Conservation (phyloP, 768 basidiomycete genomes). For the Lactarius hengduanensis region DNA sequence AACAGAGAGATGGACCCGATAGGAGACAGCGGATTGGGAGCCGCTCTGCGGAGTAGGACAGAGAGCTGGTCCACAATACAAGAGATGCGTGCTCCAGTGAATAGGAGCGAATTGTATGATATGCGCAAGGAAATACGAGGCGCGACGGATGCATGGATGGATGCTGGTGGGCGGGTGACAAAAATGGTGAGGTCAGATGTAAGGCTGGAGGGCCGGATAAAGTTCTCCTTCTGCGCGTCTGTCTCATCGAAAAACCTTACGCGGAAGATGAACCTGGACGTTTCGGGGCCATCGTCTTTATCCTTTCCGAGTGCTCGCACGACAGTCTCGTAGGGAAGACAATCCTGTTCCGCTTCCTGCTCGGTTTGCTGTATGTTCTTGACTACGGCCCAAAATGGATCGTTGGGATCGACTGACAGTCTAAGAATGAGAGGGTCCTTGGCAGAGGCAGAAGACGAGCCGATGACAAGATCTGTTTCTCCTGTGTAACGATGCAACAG, state of each 20-base stretch:
- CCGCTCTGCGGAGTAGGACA: constrained; percentile 67
- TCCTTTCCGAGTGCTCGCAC: constrained; percentile 64
- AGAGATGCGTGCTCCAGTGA: constrained; percentile 73
- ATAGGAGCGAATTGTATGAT: constrained; percentile 93
- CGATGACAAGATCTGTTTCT: constrained; percentile 91
- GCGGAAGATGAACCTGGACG: constrained; percentile 69
- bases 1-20: constrained; percentile 81
- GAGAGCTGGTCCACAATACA: constrained; percentile 85
- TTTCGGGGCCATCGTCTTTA: constrained; percentile 58
- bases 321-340: constrained; percentile 77
- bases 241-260: constrained; percentile 97
- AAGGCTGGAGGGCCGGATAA: constrained; percentile 74
- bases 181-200: constrained; percentile 94
- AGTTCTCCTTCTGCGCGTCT: constrained; percentile 66
- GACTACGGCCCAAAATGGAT: constrained; percentile 88
- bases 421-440: constrained; percentile 83
- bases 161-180: constrained; percentile 68
- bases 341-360: constrained; percentile 76
- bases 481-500: constrained; percentile 93
- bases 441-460: constrained; percentile 74
- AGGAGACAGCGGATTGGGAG: constrained; percentile 61
- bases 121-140: constrained; percentile 78
- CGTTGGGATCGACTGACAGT: constrained; percentile 75
- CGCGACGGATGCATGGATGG: constrained; percentile 66
- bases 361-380: constrained; percentile 83